Evolutionary conservation across 2,329 filamentous ascomycete species (phyloP).

Genomic region (Penicillium hesseltinei): DNA sequence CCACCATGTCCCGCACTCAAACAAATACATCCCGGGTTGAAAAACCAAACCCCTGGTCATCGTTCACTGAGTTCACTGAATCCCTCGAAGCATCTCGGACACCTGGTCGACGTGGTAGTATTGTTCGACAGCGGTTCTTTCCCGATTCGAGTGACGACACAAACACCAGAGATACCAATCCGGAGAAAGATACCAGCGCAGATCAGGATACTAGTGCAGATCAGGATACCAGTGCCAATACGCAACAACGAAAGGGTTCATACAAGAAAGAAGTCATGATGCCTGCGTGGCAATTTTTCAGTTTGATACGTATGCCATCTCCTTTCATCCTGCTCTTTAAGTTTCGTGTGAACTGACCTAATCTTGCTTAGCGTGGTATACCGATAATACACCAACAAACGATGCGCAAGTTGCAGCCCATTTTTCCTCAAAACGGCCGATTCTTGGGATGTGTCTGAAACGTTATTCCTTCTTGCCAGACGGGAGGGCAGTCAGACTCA

Average conservation of each 20-base stretch:
- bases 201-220: slow-evolving; percentile 14
- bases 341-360: slow-evolving; percentile 31
- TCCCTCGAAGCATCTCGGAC: slow-evolving; percentile 22
- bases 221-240: slow-evolving; percentile 29
- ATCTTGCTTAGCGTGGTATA: slow-evolving; percentile 74
- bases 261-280: slow-evolving; percentile 81
- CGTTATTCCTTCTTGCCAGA: slow-evolving; percentile 74
- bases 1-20: slow-evolving; percentile 34
- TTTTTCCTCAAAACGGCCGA: slow-evolving; percentile 76
- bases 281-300: slow-evolving; percentile 97
- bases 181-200: slow-evolving; percentile 25
- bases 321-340: slow-evolving; percentile 20
- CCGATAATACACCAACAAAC: slow-evolving; percentile 60
- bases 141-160: slow-evolving; percentile 44
- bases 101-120: slow-evolving; percentile 39
- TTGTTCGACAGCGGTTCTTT: slow-evolving; percentile 46
- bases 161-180: slow-evolving; percentile 14
- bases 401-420: slow-evolving; percentile 85
- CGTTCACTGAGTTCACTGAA: slow-evolving; percentile 28
- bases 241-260: slow-evolving; percentile 38
- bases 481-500: slow-evolving; percentile 67
- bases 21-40: slow-evolving; percentile 25
- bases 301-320: slow-evolving; percentile 69
- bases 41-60: slow-evolving; percentile 25
- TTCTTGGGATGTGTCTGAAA: slow-evolving; percentile 90